Percentiles rank a stretch among this genome's conserved stretches.
Evolutionary conservation across 2,329 filamentous ascomycete species (phyloP).

Genomic region (Rhexocercosporidium sp.): DNA sequence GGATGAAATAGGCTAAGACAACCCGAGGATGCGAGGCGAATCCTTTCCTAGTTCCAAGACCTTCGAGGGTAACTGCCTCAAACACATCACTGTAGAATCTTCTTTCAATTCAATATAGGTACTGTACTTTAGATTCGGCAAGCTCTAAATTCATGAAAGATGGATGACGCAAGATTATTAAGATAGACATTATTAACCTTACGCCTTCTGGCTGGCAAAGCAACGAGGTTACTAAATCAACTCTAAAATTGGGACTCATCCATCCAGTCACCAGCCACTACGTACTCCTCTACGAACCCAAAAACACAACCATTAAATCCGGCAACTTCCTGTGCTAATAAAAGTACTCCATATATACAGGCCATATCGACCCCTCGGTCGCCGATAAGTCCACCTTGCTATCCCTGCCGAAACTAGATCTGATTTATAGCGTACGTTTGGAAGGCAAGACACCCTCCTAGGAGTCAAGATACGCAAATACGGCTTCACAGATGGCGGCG

Average conservation of each 20-base stretch:
- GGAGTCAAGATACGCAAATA: conserved; percentile 2
- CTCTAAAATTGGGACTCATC: not conserved
- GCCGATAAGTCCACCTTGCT: conserved; percentile 27
- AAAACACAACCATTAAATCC: conserved; percentile 28
- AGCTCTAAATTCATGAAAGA: too few species aligned
- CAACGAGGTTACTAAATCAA: not conserved
- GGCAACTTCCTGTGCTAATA: conserved; percentile 27
- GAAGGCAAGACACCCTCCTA: not conserved
- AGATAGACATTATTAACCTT: not conserved
- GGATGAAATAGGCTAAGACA: conserved; percentile 14
- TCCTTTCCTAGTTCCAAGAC: not conserved
- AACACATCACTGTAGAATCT: not conserved
- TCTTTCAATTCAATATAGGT: not conserved
- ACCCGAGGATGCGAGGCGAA: not conserved
- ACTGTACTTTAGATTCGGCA: too few species aligned
- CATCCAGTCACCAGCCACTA: not conserved
- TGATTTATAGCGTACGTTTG: conserved; percentile 16
- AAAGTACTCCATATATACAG: conserved; percentile 29
- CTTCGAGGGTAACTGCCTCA: not conserved
- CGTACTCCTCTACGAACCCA: not conserved
- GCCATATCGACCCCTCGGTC: conserved; percentile 26
- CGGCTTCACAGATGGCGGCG: not conserved
- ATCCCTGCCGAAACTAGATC: conserved; percentile 24
- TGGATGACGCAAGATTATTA: too few species aligned
- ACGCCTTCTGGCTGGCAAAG: not conserved